Evolutionary conservation across 2,329 filamentous ascomycete species (phyloP).

Genomic region (Truncatella angustata): DNA sequence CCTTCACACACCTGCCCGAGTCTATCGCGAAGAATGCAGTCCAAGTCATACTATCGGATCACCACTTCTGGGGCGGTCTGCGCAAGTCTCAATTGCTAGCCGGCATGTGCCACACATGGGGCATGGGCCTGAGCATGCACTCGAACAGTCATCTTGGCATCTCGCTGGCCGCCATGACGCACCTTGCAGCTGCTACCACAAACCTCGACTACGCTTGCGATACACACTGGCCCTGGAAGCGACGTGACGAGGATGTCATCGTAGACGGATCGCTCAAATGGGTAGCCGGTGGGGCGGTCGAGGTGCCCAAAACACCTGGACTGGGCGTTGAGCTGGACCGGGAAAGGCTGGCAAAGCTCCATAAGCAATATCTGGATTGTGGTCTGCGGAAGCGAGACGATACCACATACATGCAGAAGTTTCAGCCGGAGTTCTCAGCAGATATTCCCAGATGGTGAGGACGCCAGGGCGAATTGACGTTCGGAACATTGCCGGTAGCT

Average conservation of each 20-base stretch:
- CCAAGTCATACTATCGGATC: conserved; percentile 39
- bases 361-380: conserved; percentile 37
- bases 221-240: conserved; percentile 45
- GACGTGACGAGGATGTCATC: conserved; percentile 38
- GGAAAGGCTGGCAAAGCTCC: conserved; percentile 30
- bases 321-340: conserved; percentile 37
- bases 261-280: conserved; percentile 34
- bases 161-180: conserved; percentile 41
- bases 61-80: conserved; percentile 43
- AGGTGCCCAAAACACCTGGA: conserved; percentile 33
- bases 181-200: conserved; percentile 37
- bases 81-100: conserved; percentile 38
- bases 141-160: conserved; percentile 43
- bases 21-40: conserved; percentile 38
- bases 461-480: not conserved
- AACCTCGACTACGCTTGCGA: conserved; percentile 43
- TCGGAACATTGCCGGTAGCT: too few species aligned
- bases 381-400: conserved; percentile 30
- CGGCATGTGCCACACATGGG: conserved; percentile 37
- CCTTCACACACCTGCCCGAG: conserved; percentile 36
- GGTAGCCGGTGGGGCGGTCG: conserved; percentile 31
- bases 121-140: conserved; percentile 37
- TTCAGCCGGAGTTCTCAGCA: conserved; percentile 7
- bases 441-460: conserved; percentile 8
- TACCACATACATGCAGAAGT: conserved; percentile 7